Evolutionary conservation across 192 early-diverging fungal genomes (phyloP).

Genomic region (Phycomyces blakesleeanus): DNA sequence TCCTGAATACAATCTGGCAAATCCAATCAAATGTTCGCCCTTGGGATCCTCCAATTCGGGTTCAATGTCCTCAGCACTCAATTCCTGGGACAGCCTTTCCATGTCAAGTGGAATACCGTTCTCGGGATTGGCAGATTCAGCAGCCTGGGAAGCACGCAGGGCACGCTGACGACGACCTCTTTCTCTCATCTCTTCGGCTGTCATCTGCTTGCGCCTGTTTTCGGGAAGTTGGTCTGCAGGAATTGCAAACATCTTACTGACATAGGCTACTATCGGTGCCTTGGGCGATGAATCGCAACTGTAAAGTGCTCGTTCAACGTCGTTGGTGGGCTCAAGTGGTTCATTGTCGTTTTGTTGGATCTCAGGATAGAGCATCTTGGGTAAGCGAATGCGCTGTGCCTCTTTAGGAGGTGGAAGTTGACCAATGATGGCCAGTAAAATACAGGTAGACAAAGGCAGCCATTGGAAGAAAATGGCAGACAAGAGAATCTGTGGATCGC

Average conservation of each 20-base stretch:
- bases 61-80: constrained; percentile 34
- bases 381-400: constrained; percentile 79
- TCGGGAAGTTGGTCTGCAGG: constrained; percentile 72
- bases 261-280: constrained; percentile 77
- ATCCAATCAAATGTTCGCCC: constrained; percentile 80
- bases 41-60: constrained; percentile 33
- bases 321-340: constrained; percentile 46
- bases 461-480: constrained; percentile 89
- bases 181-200: constrained; percentile 89
- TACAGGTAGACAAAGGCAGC: constrained; percentile 87
- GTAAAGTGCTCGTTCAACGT: constrained; percentile 71
- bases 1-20: constrained; percentile 91
- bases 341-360: constrained; percentile 31
- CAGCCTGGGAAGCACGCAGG: constrained; percentile 21
- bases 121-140: constrained; percentile 31
- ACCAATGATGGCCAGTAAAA: constrained; percentile 84
- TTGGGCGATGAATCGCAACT: constrained; percentile 59
- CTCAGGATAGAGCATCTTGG: constrained; percentile 67
- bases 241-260: constrained; percentile 93
- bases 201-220: constrained; percentile 61
- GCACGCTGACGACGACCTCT: constrained; percentile 53
- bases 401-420: constrained; percentile 80
- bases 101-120: constrained; percentile 13
- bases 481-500: constrained; percentile 72
- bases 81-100: constrained; percentile 21